A percentile compares a stretch with the other conserved stretches of the same genome.
phyloP scores from a whole-genome alignment of 306 rosid genomes.

The Acacia melanoxylon region DNA sequence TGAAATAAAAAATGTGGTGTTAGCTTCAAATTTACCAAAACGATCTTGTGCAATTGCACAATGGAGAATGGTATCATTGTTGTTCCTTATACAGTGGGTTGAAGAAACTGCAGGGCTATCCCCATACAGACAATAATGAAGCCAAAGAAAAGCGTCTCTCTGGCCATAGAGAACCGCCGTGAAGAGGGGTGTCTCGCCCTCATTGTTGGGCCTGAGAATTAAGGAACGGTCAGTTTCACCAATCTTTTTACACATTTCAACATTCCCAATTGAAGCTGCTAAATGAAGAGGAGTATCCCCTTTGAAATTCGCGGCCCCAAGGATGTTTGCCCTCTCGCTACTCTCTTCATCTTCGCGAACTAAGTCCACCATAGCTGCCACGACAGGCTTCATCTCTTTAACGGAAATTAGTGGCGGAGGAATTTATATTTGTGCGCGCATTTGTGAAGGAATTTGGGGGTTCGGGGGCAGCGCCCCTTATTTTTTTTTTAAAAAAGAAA shows the following conservation, averaged over 20 bases:
- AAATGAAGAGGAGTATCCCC: not conserved
- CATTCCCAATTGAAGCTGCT: not conserved
- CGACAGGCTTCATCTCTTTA: not conserved
- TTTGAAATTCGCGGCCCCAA: not conserved
- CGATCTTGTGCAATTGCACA: not conserved
- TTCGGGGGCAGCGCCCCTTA: no score
- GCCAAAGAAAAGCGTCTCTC: not conserved
- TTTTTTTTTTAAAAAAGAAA: no score
- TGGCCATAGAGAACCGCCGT: not conserved
- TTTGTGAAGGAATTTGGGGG: no score
- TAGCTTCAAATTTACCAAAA: not conserved
- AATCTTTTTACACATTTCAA: not conserved
- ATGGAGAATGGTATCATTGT: not conserved
- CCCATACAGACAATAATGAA: not conserved
- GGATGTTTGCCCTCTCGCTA: not conserved
- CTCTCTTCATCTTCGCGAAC: not conserved
- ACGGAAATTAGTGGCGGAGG: no score
- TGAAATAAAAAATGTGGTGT: no score
- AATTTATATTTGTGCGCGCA: no score
- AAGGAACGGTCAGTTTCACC: not conserved
- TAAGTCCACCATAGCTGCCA: not conserved
- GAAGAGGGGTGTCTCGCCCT: not conserved
- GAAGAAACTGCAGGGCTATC: not conserved
- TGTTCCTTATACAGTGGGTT: not conserved
- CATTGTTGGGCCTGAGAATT: not conserved